A percentile compares a stretch with the other conserved stretches of the same genome.
Conservation (phyloP, 352 stramenopile genomes). For the Pythium pyrilobum region DNA sequence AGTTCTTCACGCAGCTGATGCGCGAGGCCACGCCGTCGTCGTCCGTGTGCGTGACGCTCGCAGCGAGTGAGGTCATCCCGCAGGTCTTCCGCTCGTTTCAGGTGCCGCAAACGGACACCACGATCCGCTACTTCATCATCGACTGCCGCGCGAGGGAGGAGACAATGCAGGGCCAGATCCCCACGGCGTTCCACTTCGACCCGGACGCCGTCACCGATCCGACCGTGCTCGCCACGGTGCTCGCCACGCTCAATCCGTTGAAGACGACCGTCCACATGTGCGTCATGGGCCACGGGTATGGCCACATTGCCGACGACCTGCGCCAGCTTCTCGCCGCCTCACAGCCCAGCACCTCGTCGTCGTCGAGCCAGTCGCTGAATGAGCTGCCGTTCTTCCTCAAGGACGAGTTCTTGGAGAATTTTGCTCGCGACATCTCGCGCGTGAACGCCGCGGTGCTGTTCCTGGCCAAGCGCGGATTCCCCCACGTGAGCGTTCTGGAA, state of each 20-base stretch:
- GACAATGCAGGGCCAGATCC: conserved; percentile 44
- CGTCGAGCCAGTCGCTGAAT: conserved; percentile 10
- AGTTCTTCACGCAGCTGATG: conserved; percentile 56
- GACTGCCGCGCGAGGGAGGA: conserved; percentile 59
- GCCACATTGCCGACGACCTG: conserved; percentile 54
- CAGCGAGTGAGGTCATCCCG: conserved; percentile 54
- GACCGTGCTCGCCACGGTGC: conserved; percentile 49
- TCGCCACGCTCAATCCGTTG: conserved; percentile 56
- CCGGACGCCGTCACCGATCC: conserved; percentile 53
- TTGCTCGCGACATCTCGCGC: conserved; percentile 59
- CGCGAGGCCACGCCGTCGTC: conserved; percentile 37
- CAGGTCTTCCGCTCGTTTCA: conserved; percentile 72
- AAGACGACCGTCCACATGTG: conserved; percentile 68
- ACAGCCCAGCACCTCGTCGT: background rate
- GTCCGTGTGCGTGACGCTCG: conserved; percentile 52
- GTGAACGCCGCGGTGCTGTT: conserved; percentile 68
- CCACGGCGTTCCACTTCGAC: conserved; percentile 75
- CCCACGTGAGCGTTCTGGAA: conserved; percentile 69
- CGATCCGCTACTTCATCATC: conserved; percentile 72
- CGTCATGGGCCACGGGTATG: conserved; percentile 77
- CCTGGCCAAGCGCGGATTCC: conserved; percentile 66
- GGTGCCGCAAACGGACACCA: conserved; percentile 21
- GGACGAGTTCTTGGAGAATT: conserved; percentile 56
- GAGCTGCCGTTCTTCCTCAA: conserved; percentile 38
- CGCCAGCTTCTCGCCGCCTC: conserved; percentile 23